Base-by-base conservation (phyloP, 2,329 filamentous ascomycete species). In the Pseudogymnoascus sp. region DNA sequence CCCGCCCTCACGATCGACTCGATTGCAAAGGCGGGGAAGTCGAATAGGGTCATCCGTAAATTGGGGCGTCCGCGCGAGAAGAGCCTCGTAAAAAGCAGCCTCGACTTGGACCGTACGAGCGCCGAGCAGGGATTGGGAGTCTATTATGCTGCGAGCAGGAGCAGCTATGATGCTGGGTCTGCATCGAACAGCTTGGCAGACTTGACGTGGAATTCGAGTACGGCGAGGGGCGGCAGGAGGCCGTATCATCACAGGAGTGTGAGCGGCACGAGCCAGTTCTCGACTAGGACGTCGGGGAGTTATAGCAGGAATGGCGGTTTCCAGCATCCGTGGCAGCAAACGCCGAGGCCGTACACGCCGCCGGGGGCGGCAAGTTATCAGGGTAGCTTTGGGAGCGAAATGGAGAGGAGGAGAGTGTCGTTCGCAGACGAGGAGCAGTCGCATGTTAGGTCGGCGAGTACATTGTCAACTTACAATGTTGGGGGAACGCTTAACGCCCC, bases 241-340 rank as follows among this genome's bases (percentile, higher is more conserved):
- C 48, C 48, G 29, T 55, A 55, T 55, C 48, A 55, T 15, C 48
- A 55, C 5, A 33, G 48, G 15, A 55, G 48, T 55, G 48, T 33
- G 48, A 55, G 48, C 27, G 48, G 48, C 27, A 55, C 48, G 27
- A 55, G 48, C 48, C 48, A 55, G 48, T 55, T 55, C 27, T 55
- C 48, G 18, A 12, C 48, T 1, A 9, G 48, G 29, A 55, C 48
- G 48, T 55, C 48, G 48, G 48, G 48, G 48, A 55, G 48, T 5
- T 55, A 55, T 55, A 55, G 31, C n/a, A 55, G 48, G 5, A 55
- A 65, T 37, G 65, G 39, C 63, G 66, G 74, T 36, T 85, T 85
- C 68, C 76, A 84, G 31, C 83, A 85, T 67, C 83, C 83, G 33
- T 85, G 84, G 65, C 82, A 85, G 69, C 83, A 85, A 72, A 84